Conservation (phyloP, 805 yeast genomes). For the Lipomyces mesembrius region DNA sequence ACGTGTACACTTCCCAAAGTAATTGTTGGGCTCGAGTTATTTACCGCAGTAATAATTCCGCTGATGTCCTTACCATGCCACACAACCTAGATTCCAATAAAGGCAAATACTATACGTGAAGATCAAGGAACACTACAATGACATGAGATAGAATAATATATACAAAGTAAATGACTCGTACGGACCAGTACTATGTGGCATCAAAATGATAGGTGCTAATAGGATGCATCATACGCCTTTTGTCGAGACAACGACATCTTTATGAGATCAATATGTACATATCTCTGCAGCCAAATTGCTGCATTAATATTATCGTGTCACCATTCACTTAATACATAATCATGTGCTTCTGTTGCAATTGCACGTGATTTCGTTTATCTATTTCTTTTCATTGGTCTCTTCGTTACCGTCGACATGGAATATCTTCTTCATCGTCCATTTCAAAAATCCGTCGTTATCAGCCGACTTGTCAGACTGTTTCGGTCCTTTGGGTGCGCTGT, state of each 20-base stretch:
- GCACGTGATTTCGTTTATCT: neutral
- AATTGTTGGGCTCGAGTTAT: too few relatives aligned
- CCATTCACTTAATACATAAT: neutral
- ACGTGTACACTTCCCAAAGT: neutral
- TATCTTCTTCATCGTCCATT: constrained; percentile 27
- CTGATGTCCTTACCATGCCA: neutral
- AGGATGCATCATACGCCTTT: neutral
- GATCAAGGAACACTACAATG: neutral
- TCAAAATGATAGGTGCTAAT: neutral
- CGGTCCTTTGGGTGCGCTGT: neutral
- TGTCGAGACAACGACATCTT: neutral
- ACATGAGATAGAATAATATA: neutral
- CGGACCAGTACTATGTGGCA: neutral
- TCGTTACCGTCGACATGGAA: constrained; percentile 23
- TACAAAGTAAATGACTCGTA: neutral
- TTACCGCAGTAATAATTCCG: neutral
- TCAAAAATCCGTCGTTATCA: constrained; percentile 24
- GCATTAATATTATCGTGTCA: too few relatives aligned
- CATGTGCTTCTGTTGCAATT: neutral
- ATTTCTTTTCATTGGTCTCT: neutral
- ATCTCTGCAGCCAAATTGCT: neutral
- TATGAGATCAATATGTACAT: neutral
- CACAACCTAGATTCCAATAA: neutral
- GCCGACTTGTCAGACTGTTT: neutral
- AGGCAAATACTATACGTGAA: neutral